phyloP scores from a whole-genome alignment of 2,329 filamentous ascomycete genomes.

The Pseudopyricularia javanii region DNA sequence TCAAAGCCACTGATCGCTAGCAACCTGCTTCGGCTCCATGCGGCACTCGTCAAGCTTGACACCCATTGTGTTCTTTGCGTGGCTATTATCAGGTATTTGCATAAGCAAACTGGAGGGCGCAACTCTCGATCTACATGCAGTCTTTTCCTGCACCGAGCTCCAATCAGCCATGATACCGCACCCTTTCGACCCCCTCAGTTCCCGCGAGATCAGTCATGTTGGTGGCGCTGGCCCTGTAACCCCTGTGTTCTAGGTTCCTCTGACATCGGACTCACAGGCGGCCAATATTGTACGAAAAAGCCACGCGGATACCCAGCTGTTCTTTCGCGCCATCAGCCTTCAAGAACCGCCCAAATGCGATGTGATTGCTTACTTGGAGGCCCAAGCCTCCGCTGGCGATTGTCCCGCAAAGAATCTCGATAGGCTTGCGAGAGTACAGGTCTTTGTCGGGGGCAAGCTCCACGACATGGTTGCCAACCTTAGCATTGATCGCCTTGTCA shows the following conservation, averaged over 20 bases:
- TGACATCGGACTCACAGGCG: not conserved
- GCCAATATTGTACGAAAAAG: not conserved
- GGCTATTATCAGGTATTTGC: too few species aligned
- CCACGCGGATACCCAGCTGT: slow-evolving; percentile 16
- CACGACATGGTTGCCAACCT: slow-evolving; percentile 24
- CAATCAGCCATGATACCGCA: not conserved
- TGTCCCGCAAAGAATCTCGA: too few species aligned
- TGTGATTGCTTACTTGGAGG: slow-evolving; percentile 30
- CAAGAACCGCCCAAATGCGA: slow-evolving; percentile 34
- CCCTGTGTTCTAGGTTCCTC: too few species aligned
- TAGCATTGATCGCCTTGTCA: slow-evolving; percentile 9
- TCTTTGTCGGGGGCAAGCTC: slow-evolving; percentile 14
- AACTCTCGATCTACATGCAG: too few species aligned
- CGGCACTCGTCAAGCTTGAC: too few species aligned
- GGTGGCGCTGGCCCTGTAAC: not conserved
- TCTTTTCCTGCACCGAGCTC: too few species aligned
- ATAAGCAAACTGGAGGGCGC: too few species aligned
- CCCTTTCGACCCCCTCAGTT: slow-evolving; percentile 2
- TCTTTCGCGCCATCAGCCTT: slow-evolving; percentile 38
- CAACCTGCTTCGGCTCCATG: too few species aligned
- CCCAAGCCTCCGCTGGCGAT: slow-evolving; percentile 20
- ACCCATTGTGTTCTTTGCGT: too few species aligned
- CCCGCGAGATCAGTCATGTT: not conserved
- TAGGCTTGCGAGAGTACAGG: slow-evolving; percentile 26
- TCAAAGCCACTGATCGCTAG: too few species aligned